Base-by-base conservation (phyloP, 2,329 filamentous ascomycete species). In the Sordariomycetes sp. region DNA sequence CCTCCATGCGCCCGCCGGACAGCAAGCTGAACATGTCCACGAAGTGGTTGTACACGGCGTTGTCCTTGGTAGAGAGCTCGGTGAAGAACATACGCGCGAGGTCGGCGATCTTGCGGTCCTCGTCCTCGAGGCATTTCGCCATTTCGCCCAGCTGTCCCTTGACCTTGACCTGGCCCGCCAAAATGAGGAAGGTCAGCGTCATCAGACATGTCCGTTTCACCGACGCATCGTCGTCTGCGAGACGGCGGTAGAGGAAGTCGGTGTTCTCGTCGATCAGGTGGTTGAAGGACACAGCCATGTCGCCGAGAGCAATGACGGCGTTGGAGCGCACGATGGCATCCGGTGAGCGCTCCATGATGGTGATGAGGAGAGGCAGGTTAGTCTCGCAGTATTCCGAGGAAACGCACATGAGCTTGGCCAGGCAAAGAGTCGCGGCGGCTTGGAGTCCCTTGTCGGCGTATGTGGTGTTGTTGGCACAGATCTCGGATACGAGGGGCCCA, bases 231-330 rank as follows among this genome's bases (percentile, higher is more conserved):
- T 75, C 67, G 51, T 98, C 93, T 12, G 92, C 93, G 7, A 98
- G 72, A 14, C 93, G 79, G 15, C 92, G 81, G 60, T 98, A 98
- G 27, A 98, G 61, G 66, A 96, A 98, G 55, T 98, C 92, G 0
- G 92, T 98, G 58, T 98, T 96, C 61, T 98, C 93, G 52, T 98
- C 93, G 46, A 98, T 95, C 32, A 98, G 75, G 52, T 98, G 92
- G 53, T 98, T 98, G 72, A 98, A 98, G 71, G 88, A 95, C 16
- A 98, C 92, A 0, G 93, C 93, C 92, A 98, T 98, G 54, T 98
- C 92, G 25, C 92, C 92, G 1, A 98, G 76, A 1, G 92, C 90
- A 46, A 98, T 94, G 14, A 98, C 93, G 8, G 93, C 86, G 53
- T 98, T 98, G 48, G 86, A 94, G 33, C 92, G 81, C 25, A 94